A percentile compares a stretch with the other conserved stretches of the same genome.
phyloP scores from a whole-genome alignment of 192 early-diverging fungal genomes.

The Powellomyces hirtus region DNA sequence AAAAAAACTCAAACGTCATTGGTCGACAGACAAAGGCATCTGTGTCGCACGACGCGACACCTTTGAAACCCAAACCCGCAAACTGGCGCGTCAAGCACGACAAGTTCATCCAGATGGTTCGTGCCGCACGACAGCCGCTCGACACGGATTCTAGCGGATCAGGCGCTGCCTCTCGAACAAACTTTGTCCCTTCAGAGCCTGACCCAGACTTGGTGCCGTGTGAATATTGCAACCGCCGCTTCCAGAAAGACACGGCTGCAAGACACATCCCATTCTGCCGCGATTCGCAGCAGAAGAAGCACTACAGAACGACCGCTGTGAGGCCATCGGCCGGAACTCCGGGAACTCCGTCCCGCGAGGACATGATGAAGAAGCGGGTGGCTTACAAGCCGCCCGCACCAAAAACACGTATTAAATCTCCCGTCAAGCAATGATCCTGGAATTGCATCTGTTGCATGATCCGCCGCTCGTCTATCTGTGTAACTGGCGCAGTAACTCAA shows the following conservation, averaged over 20 bases:
- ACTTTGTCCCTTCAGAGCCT: slow-evolving; percentile 23
- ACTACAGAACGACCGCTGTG: slow-evolving; percentile 9
- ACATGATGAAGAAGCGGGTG: slow-evolving; percentile 35
- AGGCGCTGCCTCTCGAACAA: not conserved
- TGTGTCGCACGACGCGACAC: not conserved
- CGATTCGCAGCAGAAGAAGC: slow-evolving; percentile 38
- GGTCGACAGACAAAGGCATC: too few relatives aligned
- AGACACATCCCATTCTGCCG: slow-evolving; percentile 54
- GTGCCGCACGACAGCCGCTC: slow-evolving; percentile 26
- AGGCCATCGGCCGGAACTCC: not conserved
- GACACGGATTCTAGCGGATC: not conserved
- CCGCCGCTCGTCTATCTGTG: too few relatives aligned
- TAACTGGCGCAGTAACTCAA: too few relatives aligned
- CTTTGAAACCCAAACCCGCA: not conserved
- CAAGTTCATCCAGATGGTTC: slow-evolving; percentile 49
- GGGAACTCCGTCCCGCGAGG: slow-evolving; percentile 28
- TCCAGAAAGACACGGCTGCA: slow-evolving; percentile 48
- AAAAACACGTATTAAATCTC: too few relatives aligned
- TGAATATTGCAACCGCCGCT: slow-evolving; percentile 44
- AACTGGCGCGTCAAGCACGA: slow-evolving; percentile 53
- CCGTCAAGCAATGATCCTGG: too few relatives aligned
- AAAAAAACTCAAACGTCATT: too few relatives aligned
- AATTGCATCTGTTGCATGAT: too few relatives aligned
- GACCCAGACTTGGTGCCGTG: slow-evolving; percentile 49
- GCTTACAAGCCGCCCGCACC: slow-evolving; percentile 37